Evolutionary conservation across 306 rosid genomes (phyloP).

Genomic region (Astragalus glycyphyllos): DNA sequence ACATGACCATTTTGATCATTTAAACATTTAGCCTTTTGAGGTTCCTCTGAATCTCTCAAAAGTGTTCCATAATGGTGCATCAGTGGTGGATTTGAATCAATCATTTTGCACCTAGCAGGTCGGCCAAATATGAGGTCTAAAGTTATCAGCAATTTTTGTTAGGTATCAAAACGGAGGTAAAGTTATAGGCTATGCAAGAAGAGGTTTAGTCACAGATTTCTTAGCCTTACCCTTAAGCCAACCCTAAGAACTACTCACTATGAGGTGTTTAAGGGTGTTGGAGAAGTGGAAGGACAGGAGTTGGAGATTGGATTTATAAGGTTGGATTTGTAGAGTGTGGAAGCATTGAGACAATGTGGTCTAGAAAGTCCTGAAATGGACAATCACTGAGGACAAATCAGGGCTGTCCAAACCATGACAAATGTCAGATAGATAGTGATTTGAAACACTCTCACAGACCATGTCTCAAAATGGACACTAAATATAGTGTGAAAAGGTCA

Average conservation of each 20-base stretch:
- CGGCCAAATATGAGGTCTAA: background rate
- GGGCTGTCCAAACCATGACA: conserved; percentile 59
- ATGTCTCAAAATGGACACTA: conserved; percentile 35
- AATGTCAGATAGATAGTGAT: conserved; percentile 59
- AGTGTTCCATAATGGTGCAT: conserved; percentile 62
- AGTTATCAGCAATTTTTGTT: background rate
- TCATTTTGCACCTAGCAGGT: conserved; percentile 42
- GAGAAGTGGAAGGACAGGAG: conserved; percentile 19
- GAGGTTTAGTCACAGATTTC: too few relatives aligned
- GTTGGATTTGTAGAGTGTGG: conserved; percentile 33
- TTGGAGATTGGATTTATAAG: conserved; percentile 51
- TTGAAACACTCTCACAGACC: conserved; percentile 43
- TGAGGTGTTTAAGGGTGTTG: conserved; percentile 6
- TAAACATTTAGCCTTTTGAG: conserved; percentile 31
- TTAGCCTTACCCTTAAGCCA: too few relatives aligned
- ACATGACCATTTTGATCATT: conserved; percentile 31
- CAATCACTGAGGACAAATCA: conserved; percentile 56
- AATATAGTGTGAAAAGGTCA: conserved; percentile 31
- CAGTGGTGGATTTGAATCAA: conserved; percentile 77
- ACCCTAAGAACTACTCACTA: too few relatives aligned
- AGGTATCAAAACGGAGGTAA: background rate
- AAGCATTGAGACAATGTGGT: conserved; percentile 14
- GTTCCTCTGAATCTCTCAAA: conserved; percentile 41
- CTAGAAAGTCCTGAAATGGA: conserved; percentile 41
- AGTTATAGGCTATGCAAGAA: too few relatives aligned